Conservation (phyloP, 352 stramenopile genomes). For the Phytophthora kernoviae region DNA sequence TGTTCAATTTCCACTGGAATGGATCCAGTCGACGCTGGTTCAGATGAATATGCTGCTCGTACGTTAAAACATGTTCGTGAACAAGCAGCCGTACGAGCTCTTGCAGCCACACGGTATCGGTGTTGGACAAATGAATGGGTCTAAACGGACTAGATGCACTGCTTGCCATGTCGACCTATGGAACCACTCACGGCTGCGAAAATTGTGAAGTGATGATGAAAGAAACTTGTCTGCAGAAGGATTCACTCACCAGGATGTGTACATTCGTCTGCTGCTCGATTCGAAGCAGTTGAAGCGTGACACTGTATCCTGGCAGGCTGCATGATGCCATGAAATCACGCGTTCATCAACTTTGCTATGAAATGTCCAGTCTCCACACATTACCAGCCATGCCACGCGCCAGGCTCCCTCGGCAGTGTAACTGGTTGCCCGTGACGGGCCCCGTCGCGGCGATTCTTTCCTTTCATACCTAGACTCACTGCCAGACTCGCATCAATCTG, state of each 20-base stretch:
- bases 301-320: conserved; percentile 14
- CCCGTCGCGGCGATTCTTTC: no score
- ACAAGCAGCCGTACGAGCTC: conserved; percentile 29
- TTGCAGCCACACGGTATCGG: conserved; percentile 24
- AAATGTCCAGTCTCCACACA: conserved; percentile 14
- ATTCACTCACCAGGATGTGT: conserved; percentile 7
- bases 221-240: conserved; percentile 4
- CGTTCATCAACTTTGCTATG: conserved; percentile 11
- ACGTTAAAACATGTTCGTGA: conserved; percentile 18
- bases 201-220: conserved; percentile 18
- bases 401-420: background rate
- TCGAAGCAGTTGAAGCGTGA: background rate
- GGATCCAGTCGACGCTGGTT: conserved; percentile 21
- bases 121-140: conserved; percentile 20
- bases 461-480: no score
- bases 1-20: conserved; percentile 21
- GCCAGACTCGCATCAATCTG: no score
- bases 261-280: conserved; percentile 14
- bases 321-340: background rate
- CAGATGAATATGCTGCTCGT: conserved; percentile 26
- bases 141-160: conserved; percentile 24
- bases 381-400: background rate
- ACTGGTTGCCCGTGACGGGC: no score
- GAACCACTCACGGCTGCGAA: background rate
- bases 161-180: conserved; percentile 1